Conservation (phyloP, 805 yeast genomes). For the Candida tibetensis region DNA sequence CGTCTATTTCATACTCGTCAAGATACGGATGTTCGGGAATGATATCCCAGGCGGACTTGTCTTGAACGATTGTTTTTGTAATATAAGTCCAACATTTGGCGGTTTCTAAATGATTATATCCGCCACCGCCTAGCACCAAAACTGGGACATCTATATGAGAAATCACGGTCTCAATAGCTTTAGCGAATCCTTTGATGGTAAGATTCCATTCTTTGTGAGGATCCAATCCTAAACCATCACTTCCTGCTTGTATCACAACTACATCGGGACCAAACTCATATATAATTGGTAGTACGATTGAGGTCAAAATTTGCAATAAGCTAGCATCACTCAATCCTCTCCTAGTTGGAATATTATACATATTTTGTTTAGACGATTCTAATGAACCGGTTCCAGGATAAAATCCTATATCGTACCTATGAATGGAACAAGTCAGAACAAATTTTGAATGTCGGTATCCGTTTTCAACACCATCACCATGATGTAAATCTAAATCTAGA, state of each 20-base stretch:
- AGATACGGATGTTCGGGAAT: conserved; percentile 50
- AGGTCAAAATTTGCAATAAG: conserved; percentile 34
- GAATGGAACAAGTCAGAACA: conserved; percentile 62
- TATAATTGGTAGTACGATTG: conserved; percentile 44
- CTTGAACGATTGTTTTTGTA: conserved; percentile 25
- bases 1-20: conserved; percentile 43
- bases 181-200: conserved; percentile 48
- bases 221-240: conserved; percentile 72
- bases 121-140: conserved; percentile 72
- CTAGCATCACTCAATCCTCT: conserved; percentile 54
- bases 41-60: conserved; percentile 35
- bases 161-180: conserved; percentile 28
- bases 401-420: conserved; percentile 62
- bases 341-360: conserved; percentile 53
- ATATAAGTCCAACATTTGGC: conserved; percentile 59
- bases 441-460: conserved; percentile 57
- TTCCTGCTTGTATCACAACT: conserved; percentile 66
- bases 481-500: conserved; percentile 72
- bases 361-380: conserved; percentile 28
- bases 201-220: conserved; percentile 67
- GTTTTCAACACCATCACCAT: conserved; percentile 75
- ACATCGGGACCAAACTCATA: conserved; percentile 45
- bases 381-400: conserved; percentile 68
- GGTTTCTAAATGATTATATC: conserved; percentile 60
- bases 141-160: conserved; percentile 30